Conservation (phyloP, 306 rosid species). For the Medicago ruthenica region DNA sequence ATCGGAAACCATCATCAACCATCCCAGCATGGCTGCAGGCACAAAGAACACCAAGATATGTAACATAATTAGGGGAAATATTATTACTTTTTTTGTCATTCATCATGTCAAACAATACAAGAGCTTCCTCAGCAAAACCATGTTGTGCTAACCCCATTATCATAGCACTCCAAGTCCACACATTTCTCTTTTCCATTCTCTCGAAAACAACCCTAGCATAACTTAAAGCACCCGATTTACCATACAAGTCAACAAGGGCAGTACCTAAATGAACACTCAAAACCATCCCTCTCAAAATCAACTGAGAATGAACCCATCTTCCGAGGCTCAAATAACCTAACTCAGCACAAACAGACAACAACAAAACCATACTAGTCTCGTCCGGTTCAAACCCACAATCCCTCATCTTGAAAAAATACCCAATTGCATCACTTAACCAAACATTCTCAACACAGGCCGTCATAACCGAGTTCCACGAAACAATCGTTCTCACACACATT, state of each 20-base stretch:
- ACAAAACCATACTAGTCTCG: conserved; percentile 80
- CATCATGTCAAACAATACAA: conserved; percentile 62
- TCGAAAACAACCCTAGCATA: conserved; percentile 66
- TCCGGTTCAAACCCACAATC: conserved; percentile 73
- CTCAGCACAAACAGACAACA: conserved; percentile 75
- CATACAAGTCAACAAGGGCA: conserved; percentile 88
- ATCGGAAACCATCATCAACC: conserved; percentile 67
- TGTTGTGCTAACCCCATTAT: conserved; percentile 87
- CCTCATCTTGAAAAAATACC: conserved; percentile 68
- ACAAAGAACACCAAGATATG: conserved; percentile 84
- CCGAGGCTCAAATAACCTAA: conserved; percentile 85
- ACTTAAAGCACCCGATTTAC: conserved; percentile 70
- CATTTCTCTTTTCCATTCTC: conserved; percentile 67
- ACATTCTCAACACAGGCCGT: conserved; percentile 77
- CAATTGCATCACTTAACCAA: conserved; percentile 58
- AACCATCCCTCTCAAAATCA: conserved; percentile 65
- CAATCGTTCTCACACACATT: conserved; percentile 68
- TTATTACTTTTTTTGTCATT: conserved; percentile 33
- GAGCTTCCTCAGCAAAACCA: conserved; percentile 80
- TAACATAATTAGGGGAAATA: conserved; percentile 71
- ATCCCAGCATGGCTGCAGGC: conserved; percentile 91
- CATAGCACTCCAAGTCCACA: conserved; percentile 98
- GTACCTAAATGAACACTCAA: conserved; percentile 75
- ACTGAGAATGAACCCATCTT: conserved; percentile 73
- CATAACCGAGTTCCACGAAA: conserved; percentile 83